A percentile compares a stretch with the other conserved stretches of the same genome.
These are phyloP conservation scores for Asterochloris sp. DNA, from an alignment of 139 green algal species.

Conservation along the genomic window DNA sequence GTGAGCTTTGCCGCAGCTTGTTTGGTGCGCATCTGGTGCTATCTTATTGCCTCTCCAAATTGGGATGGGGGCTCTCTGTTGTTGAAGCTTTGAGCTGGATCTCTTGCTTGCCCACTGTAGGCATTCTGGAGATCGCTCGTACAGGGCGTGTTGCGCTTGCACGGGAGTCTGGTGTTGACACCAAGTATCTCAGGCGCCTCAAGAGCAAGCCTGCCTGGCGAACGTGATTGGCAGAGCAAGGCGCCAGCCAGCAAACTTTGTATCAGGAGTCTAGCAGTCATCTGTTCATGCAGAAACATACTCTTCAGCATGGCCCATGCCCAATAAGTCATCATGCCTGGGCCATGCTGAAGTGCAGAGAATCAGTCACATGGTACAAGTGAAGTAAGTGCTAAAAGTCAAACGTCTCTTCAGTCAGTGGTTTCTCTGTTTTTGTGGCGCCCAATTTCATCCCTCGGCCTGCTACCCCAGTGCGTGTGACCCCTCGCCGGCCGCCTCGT, in stretches of 20 bases:
- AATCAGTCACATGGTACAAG: no score
- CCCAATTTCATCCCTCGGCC: slow-evolving; percentile 12
- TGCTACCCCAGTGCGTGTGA: background rate
- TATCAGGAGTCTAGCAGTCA: background rate
- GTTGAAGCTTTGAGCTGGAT: no score
- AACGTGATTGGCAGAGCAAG: slow-evolving; percentile 5
- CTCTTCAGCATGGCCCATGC: no score
- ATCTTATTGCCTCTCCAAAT: background rate
- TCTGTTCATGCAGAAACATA: no score
- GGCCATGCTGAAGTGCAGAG: no score
- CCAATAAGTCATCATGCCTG: no score
- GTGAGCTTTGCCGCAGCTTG: background rate
- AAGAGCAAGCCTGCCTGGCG: slow-evolving; percentile 1
- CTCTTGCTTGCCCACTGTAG: slow-evolving; percentile 22
- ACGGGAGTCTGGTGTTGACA: slow-evolving; percentile 84
- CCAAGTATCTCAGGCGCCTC: slow-evolving; percentile 55
- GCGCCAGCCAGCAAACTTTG: background rate
- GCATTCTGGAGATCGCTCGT: slow-evolving; percentile 88
- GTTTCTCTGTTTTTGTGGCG: background rate
- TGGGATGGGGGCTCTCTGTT: background rate
- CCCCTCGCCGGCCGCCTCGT: background rate
- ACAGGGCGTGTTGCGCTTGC: slow-evolving; percentile 83
- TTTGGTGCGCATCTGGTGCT: background rate
- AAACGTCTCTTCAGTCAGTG: background rate
- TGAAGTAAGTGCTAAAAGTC: background rate